Base-by-base conservation (phyloP, 2,329 filamentous ascomycete genomes). In the Xylaria digitata region DNA sequence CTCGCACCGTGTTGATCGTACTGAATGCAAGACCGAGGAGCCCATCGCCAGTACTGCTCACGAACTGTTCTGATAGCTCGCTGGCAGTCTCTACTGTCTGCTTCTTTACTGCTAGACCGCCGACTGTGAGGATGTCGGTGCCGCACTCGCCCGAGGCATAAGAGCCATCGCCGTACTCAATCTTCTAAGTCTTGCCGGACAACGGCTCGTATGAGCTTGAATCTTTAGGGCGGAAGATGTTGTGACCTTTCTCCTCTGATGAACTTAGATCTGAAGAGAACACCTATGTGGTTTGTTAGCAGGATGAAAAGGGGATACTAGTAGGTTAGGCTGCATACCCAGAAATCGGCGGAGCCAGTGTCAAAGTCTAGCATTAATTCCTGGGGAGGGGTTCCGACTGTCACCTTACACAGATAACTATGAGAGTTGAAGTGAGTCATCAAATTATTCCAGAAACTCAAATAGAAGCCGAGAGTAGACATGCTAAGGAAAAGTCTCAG, bases 331-430 rank as follows among this genome's bases (percentile, higher is more conserved):
- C 32, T n/a, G 57, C 82, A 71, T 80, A 88, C 86, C 90, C 89
- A 92, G 23, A 91, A 82, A 80, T 92, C 90, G 21, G 89, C 84
- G 11, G 88, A 91, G 21, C 90, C 90, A 45, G 90, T 92, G 75
- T 93, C 90, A 68, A 92, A 92, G 73, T 92, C 86, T 15, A 92
- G 77, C 69, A 83, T 84, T 49, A 89, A 71, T 52, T 79, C 87
- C 80, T 92, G 90, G 1, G 83, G 78, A 17, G 90, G 90, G 1
- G 86, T 89, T 32, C 91, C 91, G 67, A 93, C 89, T 15, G 80
- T 75, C 30, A 92, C 86, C 34, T 86, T 82, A 54, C 86, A 89
- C 23, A 92, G 83, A 75, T 92, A 77, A 78, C 86, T 79, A 3
- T 85, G 80, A 68, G 91, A 88, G 69, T 90, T 89, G 77, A 17